These are phyloP conservation scores for Euphrasia confusa DNA, from an alignment of 257 asterid genomes.

Conservation along the genomic window DNA sequence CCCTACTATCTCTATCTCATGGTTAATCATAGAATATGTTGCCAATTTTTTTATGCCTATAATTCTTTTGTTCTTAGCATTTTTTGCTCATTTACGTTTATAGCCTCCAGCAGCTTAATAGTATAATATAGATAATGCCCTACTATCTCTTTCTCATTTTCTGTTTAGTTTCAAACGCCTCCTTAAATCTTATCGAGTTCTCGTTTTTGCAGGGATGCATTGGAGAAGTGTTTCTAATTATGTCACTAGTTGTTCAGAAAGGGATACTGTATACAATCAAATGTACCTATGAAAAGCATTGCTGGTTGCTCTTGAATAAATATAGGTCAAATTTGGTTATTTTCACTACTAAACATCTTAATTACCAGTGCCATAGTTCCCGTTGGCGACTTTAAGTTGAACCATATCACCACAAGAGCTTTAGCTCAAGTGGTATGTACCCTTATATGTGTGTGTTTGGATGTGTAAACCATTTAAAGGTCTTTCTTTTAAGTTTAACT, in stretches of 20 bases:
- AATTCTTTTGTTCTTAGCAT: neutral
- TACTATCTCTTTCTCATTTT: neutral
- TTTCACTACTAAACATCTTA: neutral
- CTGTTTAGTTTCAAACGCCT: neutral
- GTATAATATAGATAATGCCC: neutral
- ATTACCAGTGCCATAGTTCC: neutral
- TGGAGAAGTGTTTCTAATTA: neutral
- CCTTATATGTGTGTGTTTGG: too few species aligned
- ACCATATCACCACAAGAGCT: too few species aligned
- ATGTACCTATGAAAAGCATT: neutral
- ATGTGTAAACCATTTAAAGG: too few species aligned
- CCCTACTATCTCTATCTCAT: neutral
- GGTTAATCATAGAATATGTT: neutral
- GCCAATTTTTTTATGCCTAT: neutral
- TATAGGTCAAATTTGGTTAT: neutral
- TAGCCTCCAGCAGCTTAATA: neutral
- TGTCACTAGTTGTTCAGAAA: neutral
- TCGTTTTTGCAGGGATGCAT: neutral
- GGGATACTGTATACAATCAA: neutral
- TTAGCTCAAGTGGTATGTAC: too few species aligned
- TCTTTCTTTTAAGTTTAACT: too few species aligned
- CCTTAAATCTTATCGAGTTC: neutral
- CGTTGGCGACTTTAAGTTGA: neutral
- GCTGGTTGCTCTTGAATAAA: slow-evolving; percentile 2
- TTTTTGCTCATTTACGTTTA: neutral